A percentile compares a stretch with the other conserved stretches of the same genome.
Evolutionary conservation across 179 eudicot genomes (phyloP).

Genomic region (Sideroxylon spinosum): DNA sequence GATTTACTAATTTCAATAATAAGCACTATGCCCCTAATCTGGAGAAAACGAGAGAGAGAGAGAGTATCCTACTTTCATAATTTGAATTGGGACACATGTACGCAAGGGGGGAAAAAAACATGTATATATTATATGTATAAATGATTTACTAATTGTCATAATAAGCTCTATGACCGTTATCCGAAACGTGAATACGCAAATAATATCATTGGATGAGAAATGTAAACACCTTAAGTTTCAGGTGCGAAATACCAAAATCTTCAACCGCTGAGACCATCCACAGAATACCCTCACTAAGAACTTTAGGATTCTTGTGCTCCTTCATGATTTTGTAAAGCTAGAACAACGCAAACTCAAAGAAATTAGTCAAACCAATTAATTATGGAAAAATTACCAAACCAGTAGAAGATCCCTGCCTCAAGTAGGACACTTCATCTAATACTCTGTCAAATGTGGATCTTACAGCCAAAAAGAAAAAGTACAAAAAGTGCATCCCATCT

Average conservation of each 20-base stretch:
- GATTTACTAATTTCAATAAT: too few relatives aligned
- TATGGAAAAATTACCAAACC: not conserved
- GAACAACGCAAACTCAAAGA: constrained; percentile 16
- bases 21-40: too few relatives aligned
- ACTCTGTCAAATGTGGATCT: constrained; percentile 2
- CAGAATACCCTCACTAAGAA: constrained; percentile 82
- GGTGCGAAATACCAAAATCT: constrained; percentile 82
- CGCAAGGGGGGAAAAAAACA: too few relatives aligned
- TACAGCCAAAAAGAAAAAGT: not conserved
- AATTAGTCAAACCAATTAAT: not conserved
- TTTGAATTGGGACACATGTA: not conserved
- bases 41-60: too few relatives aligned
- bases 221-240: constrained; percentile 73
- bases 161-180: too few relatives aligned
- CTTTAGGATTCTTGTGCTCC: constrained; percentile 99
- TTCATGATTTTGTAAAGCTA: constrained; percentile 90
- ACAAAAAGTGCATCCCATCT: constrained; percentile 23
- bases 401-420: not conserved
- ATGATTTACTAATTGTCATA: too few relatives aligned
- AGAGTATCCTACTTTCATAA: not conserved
- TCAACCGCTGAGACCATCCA: constrained; percentile 99
- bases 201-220: not conserved
- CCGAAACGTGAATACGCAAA: not conserved
- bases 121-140: too few relatives aligned
- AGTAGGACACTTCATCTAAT: constrained; percentile 3